Base-by-base conservation (phyloP, 108 stramenopile genomes). In the Seminavis robusta region DNA sequence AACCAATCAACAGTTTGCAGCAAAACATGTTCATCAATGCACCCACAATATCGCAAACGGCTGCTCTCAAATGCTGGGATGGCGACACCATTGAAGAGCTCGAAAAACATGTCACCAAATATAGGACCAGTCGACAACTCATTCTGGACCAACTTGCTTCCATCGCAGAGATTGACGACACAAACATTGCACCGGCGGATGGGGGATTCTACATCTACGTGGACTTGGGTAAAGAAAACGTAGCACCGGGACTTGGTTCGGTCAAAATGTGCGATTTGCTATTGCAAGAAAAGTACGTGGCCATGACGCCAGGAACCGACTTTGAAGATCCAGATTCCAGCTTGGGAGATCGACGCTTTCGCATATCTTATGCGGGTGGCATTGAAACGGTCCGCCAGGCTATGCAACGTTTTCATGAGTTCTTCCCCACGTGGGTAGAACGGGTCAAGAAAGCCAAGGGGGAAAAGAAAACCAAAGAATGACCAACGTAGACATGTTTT, bases 21-120 rank as follows among this genome's bases (percentile, higher is more conserved):
- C 92, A 96, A 73, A 96, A 94, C 56, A 86, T 96, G 84, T 96
- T 91, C 51, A 93, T 96, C 57, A 94, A 92, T 70, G 90, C 95
- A 25, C 95, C 95, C 24, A 94, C 92, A 5, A 74, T 96, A 20
- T 86, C 86, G 6, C 95, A 96, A 57, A 79, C 81, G 8, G 95
- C 93, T 0, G 95, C 93, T 4, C 24, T 91, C 28, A 56, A 73
- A 24, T 90, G 88, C 53, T 94, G 88, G 80, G 86, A 95, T 20
- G 61, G 49, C 1, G 82, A 78, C 2, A 80, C 87, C 16, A 77
- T 74, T 59, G 58, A 55, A 23, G 93, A 93, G 51, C 58, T 96
- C 29, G 85, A 94, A 44, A 57, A 40, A 11, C 88, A 94, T 42
- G 88, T 96, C 3, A 51, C 45, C 24, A 86, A 80, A 26, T 96